A percentile compares a stretch with the other conserved stretches of the same genome.
phyloP scores from a whole-genome alignment of 2,329 filamentous ascomycete genomes.

The Colletotrichum sp. region DNA sequence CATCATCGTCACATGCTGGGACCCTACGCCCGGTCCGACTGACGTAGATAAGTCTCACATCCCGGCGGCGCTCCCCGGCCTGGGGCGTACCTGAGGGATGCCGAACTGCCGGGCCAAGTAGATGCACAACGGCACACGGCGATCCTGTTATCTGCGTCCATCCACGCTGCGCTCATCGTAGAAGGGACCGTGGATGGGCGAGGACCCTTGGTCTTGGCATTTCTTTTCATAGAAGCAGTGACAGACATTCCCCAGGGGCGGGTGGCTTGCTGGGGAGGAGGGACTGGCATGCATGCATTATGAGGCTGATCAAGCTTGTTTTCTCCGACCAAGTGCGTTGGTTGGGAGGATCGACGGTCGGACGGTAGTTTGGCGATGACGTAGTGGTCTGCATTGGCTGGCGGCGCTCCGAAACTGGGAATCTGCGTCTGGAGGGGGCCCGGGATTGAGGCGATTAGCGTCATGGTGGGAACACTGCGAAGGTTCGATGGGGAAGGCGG shows the following conservation, averaged over 20 bases:
- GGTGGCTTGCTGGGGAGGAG: background rate
- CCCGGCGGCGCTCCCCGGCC: background rate
- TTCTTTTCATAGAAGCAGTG: background rate
- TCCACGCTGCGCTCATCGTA: background rate
- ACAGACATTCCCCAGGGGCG: background rate
- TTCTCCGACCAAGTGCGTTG: background rate
- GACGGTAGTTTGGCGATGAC: background rate
- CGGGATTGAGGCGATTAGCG: background rate
- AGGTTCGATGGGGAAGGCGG: background rate
- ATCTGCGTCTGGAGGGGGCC: background rate
- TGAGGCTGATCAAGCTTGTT: background rate
- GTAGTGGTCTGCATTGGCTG: background rate
- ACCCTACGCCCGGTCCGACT: background rate
- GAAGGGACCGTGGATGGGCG: background rate
- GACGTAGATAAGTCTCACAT: background rate
- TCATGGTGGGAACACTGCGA: background rate
- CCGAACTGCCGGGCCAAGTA: background rate
- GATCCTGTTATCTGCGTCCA: background rate
- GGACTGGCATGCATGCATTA: background rate
- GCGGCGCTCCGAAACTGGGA: conserved; percentile 4
- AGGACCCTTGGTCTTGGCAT: background rate
- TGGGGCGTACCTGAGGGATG: background rate
- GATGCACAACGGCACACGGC: background rate
- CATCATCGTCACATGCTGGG: background rate
- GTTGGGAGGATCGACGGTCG: background rate